Percentiles rank a stretch among this genome's conserved stretches.
Conservation (phyloP, 2,329 filamentous ascomycete species). For the Paecilomyces variotii region DNA sequence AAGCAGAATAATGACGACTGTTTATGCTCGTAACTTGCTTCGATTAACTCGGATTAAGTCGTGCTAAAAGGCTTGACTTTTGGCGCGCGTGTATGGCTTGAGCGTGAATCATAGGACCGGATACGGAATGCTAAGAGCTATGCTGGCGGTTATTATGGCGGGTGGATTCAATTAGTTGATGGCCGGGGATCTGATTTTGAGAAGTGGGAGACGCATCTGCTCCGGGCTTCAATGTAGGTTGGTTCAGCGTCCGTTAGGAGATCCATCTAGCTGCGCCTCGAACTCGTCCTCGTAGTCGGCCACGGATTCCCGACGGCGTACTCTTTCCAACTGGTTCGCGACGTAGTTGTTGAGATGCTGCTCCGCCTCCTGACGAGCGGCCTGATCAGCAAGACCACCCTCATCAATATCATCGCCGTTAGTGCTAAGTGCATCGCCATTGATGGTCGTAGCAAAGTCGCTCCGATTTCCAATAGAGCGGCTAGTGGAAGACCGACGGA, state of each 20-base stretch:
- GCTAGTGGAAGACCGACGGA: conserved; percentile 72
- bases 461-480: conserved; percentile 78
- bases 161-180: neutral
- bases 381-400: conserved; percentile 38
- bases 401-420: conserved; percentile 30
- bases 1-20: neutral
- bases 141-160: too few species aligned
- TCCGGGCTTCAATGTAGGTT: neutral
- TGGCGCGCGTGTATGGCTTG: neutral
- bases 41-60: neutral
- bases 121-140: too few species aligned
- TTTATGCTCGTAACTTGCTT: neutral
- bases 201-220: neutral
- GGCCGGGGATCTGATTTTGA: neutral
- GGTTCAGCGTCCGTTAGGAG: conserved; percentile 14
- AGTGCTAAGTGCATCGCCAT: conserved; percentile 19
- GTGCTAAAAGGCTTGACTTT: neutral
- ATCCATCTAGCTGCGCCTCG: conserved; percentile 47
- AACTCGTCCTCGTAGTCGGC: conserved; percentile 55
- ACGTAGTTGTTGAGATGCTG: conserved; percentile 75
- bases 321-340: conserved; percentile 66
- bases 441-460: conserved; percentile 56
- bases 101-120: too few species aligned
- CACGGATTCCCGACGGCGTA: conserved; percentile 51
- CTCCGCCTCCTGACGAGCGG: conserved; percentile 50